Evolutionary conservation across 2,329 filamentous ascomycete genomes (phyloP).

Genomic region (Alternaria panax): DNA sequence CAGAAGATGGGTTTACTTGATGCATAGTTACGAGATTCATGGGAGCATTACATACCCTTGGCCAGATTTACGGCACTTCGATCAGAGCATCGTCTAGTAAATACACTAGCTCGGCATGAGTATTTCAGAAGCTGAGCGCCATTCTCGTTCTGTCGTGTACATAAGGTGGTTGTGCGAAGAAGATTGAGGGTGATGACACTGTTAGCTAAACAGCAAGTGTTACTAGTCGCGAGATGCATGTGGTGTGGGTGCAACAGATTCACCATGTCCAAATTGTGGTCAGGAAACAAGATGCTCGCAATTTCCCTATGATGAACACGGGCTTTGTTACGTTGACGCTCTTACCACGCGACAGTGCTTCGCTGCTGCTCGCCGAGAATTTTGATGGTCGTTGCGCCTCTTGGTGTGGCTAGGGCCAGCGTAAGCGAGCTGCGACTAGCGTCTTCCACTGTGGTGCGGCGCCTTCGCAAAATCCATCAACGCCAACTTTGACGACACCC

Average conservation of each 20-base stretch:
- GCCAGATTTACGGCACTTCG: slow-evolving; percentile 11
- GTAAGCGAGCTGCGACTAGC: slow-evolving; percentile 4
- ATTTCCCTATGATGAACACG: background rate
- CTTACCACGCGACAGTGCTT: background rate
- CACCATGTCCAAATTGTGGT: background rate
- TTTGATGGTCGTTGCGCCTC: slow-evolving; percentile 17
- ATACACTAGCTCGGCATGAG: slow-evolving; percentile 26
- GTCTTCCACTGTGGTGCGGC: slow-evolving; percentile 12
- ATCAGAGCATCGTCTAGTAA: slow-evolving; percentile 21
- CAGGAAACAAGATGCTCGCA: background rate
- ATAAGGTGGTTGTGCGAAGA: background rate
- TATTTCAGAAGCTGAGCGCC: slow-evolving; percentile 8
- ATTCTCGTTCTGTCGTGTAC: background rate
- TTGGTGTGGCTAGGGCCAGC: slow-evolving; percentile 19
- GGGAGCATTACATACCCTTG: slow-evolving; percentile 29
- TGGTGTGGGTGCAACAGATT: background rate
- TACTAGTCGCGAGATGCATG: background rate
- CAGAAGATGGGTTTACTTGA: slow-evolving; percentile 11
- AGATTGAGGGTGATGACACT: background rate
- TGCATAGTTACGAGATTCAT: slow-evolving; percentile 22
- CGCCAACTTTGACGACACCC: slow-evolving; percentile 19
- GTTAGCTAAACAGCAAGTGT: background rate
- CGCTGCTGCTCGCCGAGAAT: background rate
- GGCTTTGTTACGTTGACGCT: background rate
- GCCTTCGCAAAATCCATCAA: slow-evolving; percentile 31